A percentile compares a stretch with the other conserved stretches of the same genome.
These are phyloP conservation scores for Mucor racemosus DNA, from an alignment of 371 early-diverging fungal genomes.

Conservation along the genomic window DNA sequence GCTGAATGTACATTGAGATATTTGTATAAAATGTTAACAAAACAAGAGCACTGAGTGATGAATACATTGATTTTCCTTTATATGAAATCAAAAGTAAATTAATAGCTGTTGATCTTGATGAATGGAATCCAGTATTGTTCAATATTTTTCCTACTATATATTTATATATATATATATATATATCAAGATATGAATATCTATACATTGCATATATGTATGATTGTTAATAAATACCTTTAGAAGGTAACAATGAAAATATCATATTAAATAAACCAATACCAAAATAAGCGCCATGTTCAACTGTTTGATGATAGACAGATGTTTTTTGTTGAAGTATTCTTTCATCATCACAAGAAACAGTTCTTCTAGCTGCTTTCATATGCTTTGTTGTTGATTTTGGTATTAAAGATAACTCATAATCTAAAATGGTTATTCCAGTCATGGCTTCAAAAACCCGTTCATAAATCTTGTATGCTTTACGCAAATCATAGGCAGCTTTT, in stretches of 20 bases:
- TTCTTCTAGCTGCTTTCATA: background rate
- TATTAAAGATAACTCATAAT: background rate
- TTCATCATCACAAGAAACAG: background rate
- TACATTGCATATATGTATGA: too few relatives aligned
- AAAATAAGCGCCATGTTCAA: conserved; percentile 33
- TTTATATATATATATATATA: too few relatives aligned
- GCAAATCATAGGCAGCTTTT: conserved; percentile 38
- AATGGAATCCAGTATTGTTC: conserved; percentile 28
- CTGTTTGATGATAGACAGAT: background rate
- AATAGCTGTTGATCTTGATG: conserved; percentile 21
- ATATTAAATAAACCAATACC: conserved; percentile 40
- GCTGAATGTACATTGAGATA: conserved; percentile 29
- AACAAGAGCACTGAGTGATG: conserved; percentile 25
- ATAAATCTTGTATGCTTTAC: conserved; percentile 35
- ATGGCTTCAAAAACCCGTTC: conserved; percentile 32
- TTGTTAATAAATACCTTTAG: conserved; percentile 28
- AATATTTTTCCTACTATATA: conserved; percentile 27
- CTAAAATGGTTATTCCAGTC: background rate
- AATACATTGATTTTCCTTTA: conserved; percentile 28
- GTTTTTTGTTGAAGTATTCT: background rate
- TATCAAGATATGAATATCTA: too few relatives aligned
- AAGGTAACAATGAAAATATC: conserved; percentile 33
- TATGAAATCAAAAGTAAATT: conserved; percentile 23
- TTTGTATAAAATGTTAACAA: conserved; percentile 33
- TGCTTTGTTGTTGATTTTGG: background rate